phyloP scores from a whole-genome alignment of 768 basidiomycete species.

The Hypholoma sublateritium region DNA sequence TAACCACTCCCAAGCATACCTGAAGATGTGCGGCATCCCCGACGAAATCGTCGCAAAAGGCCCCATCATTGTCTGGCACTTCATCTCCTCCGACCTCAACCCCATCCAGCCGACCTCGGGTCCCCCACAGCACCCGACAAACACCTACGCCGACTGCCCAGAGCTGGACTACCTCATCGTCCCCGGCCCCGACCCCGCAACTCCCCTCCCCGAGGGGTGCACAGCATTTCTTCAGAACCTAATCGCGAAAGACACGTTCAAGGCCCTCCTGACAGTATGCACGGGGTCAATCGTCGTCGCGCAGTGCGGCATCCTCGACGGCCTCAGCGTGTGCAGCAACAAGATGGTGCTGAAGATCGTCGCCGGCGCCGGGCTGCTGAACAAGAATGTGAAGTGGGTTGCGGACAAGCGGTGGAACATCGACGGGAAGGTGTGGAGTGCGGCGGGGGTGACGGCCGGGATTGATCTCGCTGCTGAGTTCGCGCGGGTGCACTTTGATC shows the following conservation, averaged over 20 bases:
- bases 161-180: slow-evolving; percentile 20
- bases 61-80: slow-evolving; percentile 17
- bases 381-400: slow-evolving; percentile 20
- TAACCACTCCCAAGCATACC: slow-evolving; percentile 11
- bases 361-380: background rate
- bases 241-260: slow-evolving; percentile 3
- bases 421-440: slow-evolving; percentile 29
- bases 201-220: slow-evolving; percentile 5
- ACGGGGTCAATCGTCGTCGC: slow-evolving; percentile 19
- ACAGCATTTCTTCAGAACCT: slow-evolving; percentile 12
- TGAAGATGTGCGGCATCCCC: background rate
- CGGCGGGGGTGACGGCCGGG: slow-evolving; percentile 23
- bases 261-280: slow-evolving; percentile 17
- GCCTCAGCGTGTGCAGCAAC: slow-evolving; percentile 17
- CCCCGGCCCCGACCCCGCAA: slow-evolving; percentile 14
- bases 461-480: slow-evolving; percentile 27
- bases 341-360: slow-evolving; percentile 12
- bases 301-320: slow-evolving; percentile 18
- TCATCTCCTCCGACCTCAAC: slow-evolving; percentile 12
- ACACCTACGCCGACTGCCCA: slow-evolving; percentile 16
- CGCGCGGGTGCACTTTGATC: slow-evolving; percentile 17
- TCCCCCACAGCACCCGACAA: slow-evolving; percentile 14
- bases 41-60: slow-evolving; percentile 6
- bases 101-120: slow-evolving; percentile 15
- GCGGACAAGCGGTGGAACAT: slow-evolving; percentile 22